Percentiles rank a stretch among this genome's conserved stretches.
Evolutionary conservation across 2,329 filamentous ascomycete genomes (phyloP).

Genomic region (Arthrocladium fulminans): DNA sequence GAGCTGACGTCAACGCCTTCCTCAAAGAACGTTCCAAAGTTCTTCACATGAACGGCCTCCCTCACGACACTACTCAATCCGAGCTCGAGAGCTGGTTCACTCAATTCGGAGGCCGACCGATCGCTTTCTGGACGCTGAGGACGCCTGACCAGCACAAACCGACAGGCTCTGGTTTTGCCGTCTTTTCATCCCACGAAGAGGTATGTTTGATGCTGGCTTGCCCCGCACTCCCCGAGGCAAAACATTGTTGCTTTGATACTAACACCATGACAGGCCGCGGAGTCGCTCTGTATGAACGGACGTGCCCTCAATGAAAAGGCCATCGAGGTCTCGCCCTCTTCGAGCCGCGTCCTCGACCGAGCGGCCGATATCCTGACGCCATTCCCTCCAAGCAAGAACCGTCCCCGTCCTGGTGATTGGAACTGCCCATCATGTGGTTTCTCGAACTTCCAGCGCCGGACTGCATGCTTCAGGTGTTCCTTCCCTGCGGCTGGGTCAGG

Average conservation of each 20-base stretch:
- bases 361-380: conserved; percentile 93
- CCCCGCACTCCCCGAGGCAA: conserved; percentile 8
- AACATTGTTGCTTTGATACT: conserved; percentile 1
- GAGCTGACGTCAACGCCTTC: conserved; percentile 92
- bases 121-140: conserved; percentile 96
- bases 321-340: conserved; percentile 95
- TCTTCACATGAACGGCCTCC: conserved; percentile 91
- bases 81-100: conserved; percentile 99
- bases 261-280: conserved; percentile 60
- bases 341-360: conserved; percentile 89
- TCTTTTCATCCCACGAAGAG: conserved; percentile 98
- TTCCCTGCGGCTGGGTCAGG: conserved; percentile 88
- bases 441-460: conserved; percentile 97
- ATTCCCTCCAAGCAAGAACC: conserved; percentile 97
- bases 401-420: conserved; percentile 94
- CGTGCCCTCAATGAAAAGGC: conserved; percentile 97
- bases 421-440: conserved; percentile 98
- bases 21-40: conserved; percentile 95
- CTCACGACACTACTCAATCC: conserved; percentile 96
- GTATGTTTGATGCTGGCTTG: conserved; percentile 46
- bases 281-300: conserved; percentile 98
- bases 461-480: conserved; percentile 96
- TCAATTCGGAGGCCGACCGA: conserved; percentile 92
- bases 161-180: conserved; percentile 95
- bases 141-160: conserved; percentile 99